These are phyloP conservation scores for Hymenoscyphus linearis DNA, from an alignment of 2,329 filamentous ascomycete species.

Conservation along the genomic window DNA sequence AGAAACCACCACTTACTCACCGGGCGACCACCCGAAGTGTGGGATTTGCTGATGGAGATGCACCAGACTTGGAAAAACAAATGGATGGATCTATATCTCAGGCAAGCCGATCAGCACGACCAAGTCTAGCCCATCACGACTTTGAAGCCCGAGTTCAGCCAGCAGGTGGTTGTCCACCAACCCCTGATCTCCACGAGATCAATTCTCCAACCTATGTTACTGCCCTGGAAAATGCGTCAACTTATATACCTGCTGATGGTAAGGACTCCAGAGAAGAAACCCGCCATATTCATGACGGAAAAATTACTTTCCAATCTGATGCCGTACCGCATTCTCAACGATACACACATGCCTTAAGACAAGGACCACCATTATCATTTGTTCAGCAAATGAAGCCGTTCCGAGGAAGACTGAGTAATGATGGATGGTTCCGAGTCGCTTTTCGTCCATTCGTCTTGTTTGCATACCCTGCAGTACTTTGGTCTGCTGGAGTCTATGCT, in stretches of 20 bases:
- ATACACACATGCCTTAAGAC: constrained; percentile 68
- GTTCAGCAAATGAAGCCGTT: constrained; percentile 68
- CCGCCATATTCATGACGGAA: background rate
- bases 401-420: constrained; percentile 71
- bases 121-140: constrained; percentile 1
- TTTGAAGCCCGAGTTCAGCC: constrained; percentile 17
- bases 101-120: background rate
- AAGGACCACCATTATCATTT: constrained; percentile 65
- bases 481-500: constrained; percentile 79
- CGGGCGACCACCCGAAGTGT: constrained; percentile 24
- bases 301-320: background rate
- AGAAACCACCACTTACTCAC: constrained; percentile 10
- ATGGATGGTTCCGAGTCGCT: constrained; percentile 75
- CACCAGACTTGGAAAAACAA: constrained; percentile 4
- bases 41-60: constrained; percentile 43
- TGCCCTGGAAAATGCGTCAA: background rate
- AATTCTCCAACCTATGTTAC: constrained; percentile 35
- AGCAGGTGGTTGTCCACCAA: constrained; percentile 22
- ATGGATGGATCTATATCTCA: constrained; percentile 1
- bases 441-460: constrained; percentile 79
- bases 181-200: constrained; percentile 33
- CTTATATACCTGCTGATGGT: background rate
- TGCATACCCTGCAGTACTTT: constrained; percentile 82
- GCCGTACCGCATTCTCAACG: constrained; percentile 6
- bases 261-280: background rate